Evolutionary conservation across 2,329 filamentous ascomycete genomes (phyloP).

Genomic region (Fonsecaea pedrosoi): DNA sequence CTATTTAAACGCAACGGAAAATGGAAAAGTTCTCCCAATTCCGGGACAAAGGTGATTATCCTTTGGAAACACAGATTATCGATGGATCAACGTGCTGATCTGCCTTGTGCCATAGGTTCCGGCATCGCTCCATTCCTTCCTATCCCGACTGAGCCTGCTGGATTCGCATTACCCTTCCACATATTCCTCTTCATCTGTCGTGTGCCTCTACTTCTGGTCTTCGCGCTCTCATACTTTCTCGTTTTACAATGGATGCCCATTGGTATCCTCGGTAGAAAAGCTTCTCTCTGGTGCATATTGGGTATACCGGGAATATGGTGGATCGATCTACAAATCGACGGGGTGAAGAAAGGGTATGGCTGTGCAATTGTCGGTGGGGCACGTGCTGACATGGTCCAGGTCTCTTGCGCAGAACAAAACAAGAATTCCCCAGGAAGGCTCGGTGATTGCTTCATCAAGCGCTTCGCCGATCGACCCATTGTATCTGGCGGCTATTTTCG

Average conservation of each 20-base stretch:
- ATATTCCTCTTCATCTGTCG: conserved; percentile 79
- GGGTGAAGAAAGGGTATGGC: conserved; percentile 82
- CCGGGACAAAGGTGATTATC: conserved; percentile 75
- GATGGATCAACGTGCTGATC: conserved; percentile 7
- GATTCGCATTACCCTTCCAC: conserved; percentile 69
- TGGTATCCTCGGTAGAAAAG: conserved; percentile 74
- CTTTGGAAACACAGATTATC: conserved; percentile 12
- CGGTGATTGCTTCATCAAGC: conserved; percentile 86
- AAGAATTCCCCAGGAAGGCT: conserved; percentile 77
- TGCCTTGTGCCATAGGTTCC: conserved; percentile 70
- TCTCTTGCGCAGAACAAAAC: conserved; percentile 74
- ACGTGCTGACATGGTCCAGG: conserved; percentile 45
- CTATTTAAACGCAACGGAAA: background rate
- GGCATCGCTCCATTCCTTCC: conserved; percentile 97
- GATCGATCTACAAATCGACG: conserved; percentile 97
- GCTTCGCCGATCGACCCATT: conserved; percentile 92
- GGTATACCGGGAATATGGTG: conserved; percentile 94
- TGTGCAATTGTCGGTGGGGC: background rate
- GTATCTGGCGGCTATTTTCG: conserved; percentile 94
- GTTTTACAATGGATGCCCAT: conserved; percentile 82
- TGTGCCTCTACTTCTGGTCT: conserved; percentile 75
- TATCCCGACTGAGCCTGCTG: conserved; percentile 69
- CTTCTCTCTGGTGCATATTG: conserved; percentile 84
- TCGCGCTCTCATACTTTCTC: conserved; percentile 74
- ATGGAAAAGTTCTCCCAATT: conserved; percentile 98